Base-by-base conservation (phyloP, 768 basidiomycete species). In the Cyclocybe cylindracea region DNA sequence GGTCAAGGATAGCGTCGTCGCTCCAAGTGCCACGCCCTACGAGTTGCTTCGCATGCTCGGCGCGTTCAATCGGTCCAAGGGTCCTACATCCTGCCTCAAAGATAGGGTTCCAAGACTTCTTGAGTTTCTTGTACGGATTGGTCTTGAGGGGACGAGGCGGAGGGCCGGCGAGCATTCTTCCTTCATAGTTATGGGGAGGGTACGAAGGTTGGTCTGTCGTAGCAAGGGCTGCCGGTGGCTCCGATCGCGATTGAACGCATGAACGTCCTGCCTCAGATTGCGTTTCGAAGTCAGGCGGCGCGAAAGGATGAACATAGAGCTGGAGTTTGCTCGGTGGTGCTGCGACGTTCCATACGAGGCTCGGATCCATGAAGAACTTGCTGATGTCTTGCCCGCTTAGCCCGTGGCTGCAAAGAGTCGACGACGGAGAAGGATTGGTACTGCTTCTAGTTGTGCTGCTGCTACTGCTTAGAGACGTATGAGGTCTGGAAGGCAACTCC, bases 1-100 rank as follows among this genome's bases (percentile, higher is more conserved):
- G 54, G 39, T 54, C 49, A 13, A 56, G 36, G 31, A 61, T 48
- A 13, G 42, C 34, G 29, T 61, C 54, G 7, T 56, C 55, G 10
- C 48, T 51, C 58, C 58, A 59, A 42, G 13, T 9, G 16, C 44
- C 35, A 40, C 47, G 44, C 5, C 32, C 24, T 33, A 52, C 51
- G 18, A 55, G 40, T 33, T 14, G n/a, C 19, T 39, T 44, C 3
- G 50, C 46, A 24, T 45, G n/a, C 13, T 19, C 3, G 31, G 13
- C 14, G 50, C 50, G 4, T 33, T 44, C 38, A 24, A 11, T 38
- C 16, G 33, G 10, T 11, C 6, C 16, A 11, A 11, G 24, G 24
- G 24, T 24, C 24, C 5, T 24, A 5, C 24, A 24, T 5, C 24
- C 24, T 5, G 24, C 24, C 24, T 24, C 24, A 5, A 24, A 24